These are phyloP conservation scores for Kodamaea restingae DNA, from an alignment of 805 yeast species.

Conservation along the genomic window DNA sequence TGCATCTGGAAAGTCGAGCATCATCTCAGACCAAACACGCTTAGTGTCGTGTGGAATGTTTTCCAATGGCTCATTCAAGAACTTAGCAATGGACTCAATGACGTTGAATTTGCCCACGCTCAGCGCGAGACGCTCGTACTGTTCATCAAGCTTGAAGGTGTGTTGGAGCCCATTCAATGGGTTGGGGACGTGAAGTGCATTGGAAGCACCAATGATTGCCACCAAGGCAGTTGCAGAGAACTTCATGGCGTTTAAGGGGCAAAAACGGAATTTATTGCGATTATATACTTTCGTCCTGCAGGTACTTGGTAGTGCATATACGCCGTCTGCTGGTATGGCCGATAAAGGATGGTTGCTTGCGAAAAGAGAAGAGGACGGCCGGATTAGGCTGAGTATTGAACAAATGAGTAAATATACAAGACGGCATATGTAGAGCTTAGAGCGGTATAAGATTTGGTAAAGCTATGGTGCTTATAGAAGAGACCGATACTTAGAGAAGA, in stretches of 20 bases:
- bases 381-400: too few species aligned
- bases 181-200: constrained; percentile 22
- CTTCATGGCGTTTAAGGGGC: constrained; percentile 15
- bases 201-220: constrained; percentile 16
- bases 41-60: constrained; percentile 47
- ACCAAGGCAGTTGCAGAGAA: constrained; percentile 17
- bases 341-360: constrained; percentile 1
- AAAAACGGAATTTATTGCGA: constrained; percentile 2
- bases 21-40: constrained; percentile 60
- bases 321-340: constrained; percentile 4
- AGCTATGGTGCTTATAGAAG: too few species aligned
- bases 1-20: constrained; percentile 55
- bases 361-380: neutral
- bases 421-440: too few species aligned
- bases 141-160: constrained; percentile 8
- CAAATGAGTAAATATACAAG: too few species aligned
- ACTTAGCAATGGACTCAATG: constrained; percentile 46
- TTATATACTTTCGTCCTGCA: constrained; percentile 7
- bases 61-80: constrained; percentile 49
- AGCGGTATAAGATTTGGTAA: too few species aligned
- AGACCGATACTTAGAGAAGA: too few species aligned
- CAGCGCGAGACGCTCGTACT: constrained; percentile 7
- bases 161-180: constrained; percentile 21
- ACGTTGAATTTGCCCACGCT: constrained; percentile 21
- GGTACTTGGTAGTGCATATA: neutral